These are phyloP conservation scores for Hemisphaericaspora lyxosophila DNA, from an alignment of 1,139 yeast species.

Conservation along the genomic window DNA sequence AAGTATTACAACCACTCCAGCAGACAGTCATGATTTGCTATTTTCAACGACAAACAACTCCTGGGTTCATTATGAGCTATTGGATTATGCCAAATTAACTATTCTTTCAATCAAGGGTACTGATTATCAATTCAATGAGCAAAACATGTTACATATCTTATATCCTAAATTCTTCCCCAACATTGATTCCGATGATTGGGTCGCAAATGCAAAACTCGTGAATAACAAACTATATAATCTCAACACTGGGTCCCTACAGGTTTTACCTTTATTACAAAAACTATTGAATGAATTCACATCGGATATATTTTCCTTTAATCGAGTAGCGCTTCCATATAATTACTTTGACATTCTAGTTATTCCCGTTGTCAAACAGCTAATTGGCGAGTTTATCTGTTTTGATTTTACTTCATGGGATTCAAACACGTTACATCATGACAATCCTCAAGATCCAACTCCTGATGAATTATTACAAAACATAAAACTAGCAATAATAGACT, in stretches of 20 bases:
- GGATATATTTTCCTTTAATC: slow-evolving; percentile 25
- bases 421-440: slow-evolving; percentile 8
- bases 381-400: slow-evolving; percentile 32
- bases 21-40: slow-evolving; percentile 9
- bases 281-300: slow-evolving; percentile 20
- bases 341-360: slow-evolving; percentile 32
- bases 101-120: slow-evolving; percentile 46
- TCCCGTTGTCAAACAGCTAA: slow-evolving; percentile 30
- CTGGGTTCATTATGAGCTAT: slow-evolving; percentile 37
- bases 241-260: slow-evolving; percentile 16
- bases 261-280: slow-evolving; percentile 18
- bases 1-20: not conserved
- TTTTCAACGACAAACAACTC: slow-evolving; percentile 26
- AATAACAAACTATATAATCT: slow-evolving; percentile 18
- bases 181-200: slow-evolving; percentile 46
- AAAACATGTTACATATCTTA: slow-evolving; percentile 46
- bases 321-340: slow-evolving; percentile 19
- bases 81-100: slow-evolving; percentile 41
- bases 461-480: slow-evolving; percentile 19
- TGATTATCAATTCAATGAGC: slow-evolving; percentile 38
- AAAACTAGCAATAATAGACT: slow-evolving; percentile 27
- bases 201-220: slow-evolving; percentile 23
- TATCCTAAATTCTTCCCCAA: slow-evolving; percentile 50
- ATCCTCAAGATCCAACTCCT: slow-evolving; percentile 6
- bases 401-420: slow-evolving; percentile 21